Evolutionary conservation across 2,329 filamentous ascomycete genomes (phyloP).

Genomic region (Aciculosporium take): DNA sequence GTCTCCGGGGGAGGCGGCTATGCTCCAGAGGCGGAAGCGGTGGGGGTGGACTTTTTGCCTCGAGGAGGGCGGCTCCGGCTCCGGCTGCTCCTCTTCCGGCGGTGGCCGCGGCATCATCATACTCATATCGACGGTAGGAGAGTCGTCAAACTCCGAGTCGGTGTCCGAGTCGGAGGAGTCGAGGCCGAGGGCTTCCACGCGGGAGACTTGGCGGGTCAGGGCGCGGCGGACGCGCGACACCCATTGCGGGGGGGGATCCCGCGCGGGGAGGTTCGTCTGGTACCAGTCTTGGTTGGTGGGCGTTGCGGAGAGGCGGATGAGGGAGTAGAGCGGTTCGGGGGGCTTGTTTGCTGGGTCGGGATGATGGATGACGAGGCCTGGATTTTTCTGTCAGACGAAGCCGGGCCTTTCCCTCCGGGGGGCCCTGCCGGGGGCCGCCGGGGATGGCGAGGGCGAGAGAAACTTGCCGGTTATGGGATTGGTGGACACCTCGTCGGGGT

Average conservation of each 20-base stretch:
- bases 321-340: conserved; percentile 32
- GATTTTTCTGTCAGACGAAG: neutral
- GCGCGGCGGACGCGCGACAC: conserved; percentile 30
- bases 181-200: conserved; percentile 28
- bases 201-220: conserved; percentile 28
- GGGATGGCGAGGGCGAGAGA: too few species aligned
- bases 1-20: conserved; percentile 36
- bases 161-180: conserved; percentile 15
- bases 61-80: too few species aligned
- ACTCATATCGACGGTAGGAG: conserved; percentile 6
- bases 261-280: conserved; percentile 30
- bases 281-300: conserved; percentile 37
- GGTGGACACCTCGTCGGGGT: conserved; percentile 19
- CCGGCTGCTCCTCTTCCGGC: conserved; percentile 18
- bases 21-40: conserved; percentile 38
- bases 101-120: too few species aligned
- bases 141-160: conserved; percentile 7
- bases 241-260: conserved; percentile 27
- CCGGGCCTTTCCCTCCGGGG: too few species aligned
- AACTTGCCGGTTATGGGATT: conserved; percentile 13
- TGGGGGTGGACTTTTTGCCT: conserved; percentile 35
- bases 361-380: conserved; percentile 33
- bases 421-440: too few species aligned
- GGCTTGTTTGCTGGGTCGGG: conserved; percentile 12
- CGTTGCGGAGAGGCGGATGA: conserved; percentile 39